phyloP scores from a whole-genome alignment of 805 yeast species.

The Wickerhamiella hasegawae region DNA sequence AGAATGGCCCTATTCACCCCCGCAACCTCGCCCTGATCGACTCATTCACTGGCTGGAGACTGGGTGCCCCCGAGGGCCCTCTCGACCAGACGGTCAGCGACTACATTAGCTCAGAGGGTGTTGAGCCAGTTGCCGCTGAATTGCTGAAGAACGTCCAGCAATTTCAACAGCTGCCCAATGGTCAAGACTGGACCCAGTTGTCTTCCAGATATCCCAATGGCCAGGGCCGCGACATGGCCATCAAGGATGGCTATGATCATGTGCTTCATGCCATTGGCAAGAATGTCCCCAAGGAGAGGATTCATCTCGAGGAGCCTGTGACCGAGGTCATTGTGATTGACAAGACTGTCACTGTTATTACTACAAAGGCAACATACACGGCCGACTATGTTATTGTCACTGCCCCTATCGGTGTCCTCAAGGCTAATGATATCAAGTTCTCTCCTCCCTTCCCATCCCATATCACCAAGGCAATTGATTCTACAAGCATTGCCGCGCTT shows the following conservation, averaged over 20 bases:
- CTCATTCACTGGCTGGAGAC: slow-evolving; percentile 4
- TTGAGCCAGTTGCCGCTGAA: not conserved
- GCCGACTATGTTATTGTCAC: slow-evolving; percentile 17
- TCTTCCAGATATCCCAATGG: not conserved
- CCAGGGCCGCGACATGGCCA: slow-evolving; percentile 15
- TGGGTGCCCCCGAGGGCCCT: slow-evolving; percentile 3
- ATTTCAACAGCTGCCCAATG: slow-evolving; percentile 3
- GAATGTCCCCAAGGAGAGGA: slow-evolving; percentile 9
- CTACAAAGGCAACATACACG: slow-evolving; percentile 8
- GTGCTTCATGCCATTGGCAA: slow-evolving; percentile 8
- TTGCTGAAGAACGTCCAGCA: not conserved
- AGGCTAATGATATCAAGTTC: slow-evolving; percentile 10
- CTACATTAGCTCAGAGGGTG: not conserved
- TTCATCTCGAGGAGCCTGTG: slow-evolving; percentile 10
- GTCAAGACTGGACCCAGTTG: not conserved
- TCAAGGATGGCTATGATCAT: slow-evolving; percentile 12
- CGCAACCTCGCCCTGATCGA: not conserved
- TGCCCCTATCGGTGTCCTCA: slow-evolving; percentile 14
- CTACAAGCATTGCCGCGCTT: slow-evolving; percentile 32
- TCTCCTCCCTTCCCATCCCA: slow-evolving; percentile 10
- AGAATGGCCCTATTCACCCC: slow-evolving; percentile 10
- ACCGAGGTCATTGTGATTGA: slow-evolving; percentile 5
- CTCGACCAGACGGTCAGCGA: slow-evolving; percentile 8
- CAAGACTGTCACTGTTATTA: slow-evolving; percentile 10
- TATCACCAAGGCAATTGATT: slow-evolving; percentile 8